Base-by-base conservation (phyloP, 73 alveolate genomes). In the Stentor roeselii region DNA sequence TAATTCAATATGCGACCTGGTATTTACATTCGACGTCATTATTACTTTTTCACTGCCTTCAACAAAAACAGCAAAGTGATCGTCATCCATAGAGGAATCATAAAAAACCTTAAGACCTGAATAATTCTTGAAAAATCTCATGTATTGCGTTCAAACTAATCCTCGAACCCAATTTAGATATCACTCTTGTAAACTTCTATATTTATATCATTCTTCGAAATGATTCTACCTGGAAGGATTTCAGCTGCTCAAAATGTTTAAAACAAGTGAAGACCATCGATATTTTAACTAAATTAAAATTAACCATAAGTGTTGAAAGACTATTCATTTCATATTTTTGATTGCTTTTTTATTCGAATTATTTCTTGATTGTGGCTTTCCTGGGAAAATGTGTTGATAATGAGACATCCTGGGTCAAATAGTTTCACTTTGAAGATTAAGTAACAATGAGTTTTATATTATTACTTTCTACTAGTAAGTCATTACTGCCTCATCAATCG, bases 401-500 rank as follows among this genome's bases (percentile, higher is more conserved):
- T 31, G n/a, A n/a, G n/a, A 89, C 83, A 31, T 84, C 92, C 4
- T 92, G 97, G 95, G 94, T 90, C 31, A 92, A 84, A 74, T 76
- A 91, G 36, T 31, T 84, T 4, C 93, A 86, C 1, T 80, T 76
- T 42, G 27, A 59, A 6, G 92, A 91, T 21, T 60, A 3, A 78
- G 61, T 3, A 78, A 89, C 34, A 0, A 85, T 39, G 80, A 78
- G 59, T 85, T 80, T 60, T 93, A 93, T 60, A 60, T 93, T 34
- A 86, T 87, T 34, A 76, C 96, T 3, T 21, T 89, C 35, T 93
- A 93, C 83, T 93, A 93, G 95, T 92, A 92, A 14, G 76, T 93
- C 41, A 60, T 85, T 58, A 93, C 98, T 1, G 83, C 91, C 76
- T 85, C 98, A 1, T 91, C 98, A 0, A 92, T 92, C 21, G 98